Base-by-base conservation (phyloP, 306 rosid species). In the Echinosophora koreensis region DNA sequence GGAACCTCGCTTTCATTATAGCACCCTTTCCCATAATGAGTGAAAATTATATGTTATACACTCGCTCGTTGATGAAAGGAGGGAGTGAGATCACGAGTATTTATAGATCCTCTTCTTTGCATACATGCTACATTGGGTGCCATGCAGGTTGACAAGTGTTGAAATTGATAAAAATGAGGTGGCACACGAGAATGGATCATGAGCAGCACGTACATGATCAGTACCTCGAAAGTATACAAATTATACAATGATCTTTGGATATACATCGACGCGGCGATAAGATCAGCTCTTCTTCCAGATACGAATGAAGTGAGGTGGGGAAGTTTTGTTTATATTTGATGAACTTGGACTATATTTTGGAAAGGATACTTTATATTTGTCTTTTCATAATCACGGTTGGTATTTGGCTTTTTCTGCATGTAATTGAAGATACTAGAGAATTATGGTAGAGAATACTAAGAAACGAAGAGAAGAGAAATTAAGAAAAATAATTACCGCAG, bases 131-230 rank as follows among this genome's bases (percentile, higher is more conserved):
- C 68, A 73, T 46, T 68, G 69, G 15, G 18, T 61, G 13, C 0
- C 84, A 74, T 78, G 84, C 80, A 30, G 12, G 1, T 46, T 81
- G 85, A 81, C 88, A 76, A 38, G 86, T 85, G 85, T 81, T 73
- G 39, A 76, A 71, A 44, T 11, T 17, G 55, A 66, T 70, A 71
- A 54, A 22, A 58, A 2, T 10, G 72, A 76, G 60, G 65, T 69
- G 81, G 65, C 69, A n/a, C 1, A 30, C 32, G 51, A 57, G 14
- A 15, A 9, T 3, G 52, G 14, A 8, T 12, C 30, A n/a, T 14
- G 56, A 0, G 32, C 32, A 30, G 32, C 32, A 3, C 32, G 3
- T 30, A 30, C 32, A 30, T 1, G 32, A 30, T 2, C 3, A 30
- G 32, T 30, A 30, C 32, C 32, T 30, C 32, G 32, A 30, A 30